Evolutionary conservation across 352 stramenopile species (phyloP).

Genomic region (Globisporangium okanoganense): DNA sequence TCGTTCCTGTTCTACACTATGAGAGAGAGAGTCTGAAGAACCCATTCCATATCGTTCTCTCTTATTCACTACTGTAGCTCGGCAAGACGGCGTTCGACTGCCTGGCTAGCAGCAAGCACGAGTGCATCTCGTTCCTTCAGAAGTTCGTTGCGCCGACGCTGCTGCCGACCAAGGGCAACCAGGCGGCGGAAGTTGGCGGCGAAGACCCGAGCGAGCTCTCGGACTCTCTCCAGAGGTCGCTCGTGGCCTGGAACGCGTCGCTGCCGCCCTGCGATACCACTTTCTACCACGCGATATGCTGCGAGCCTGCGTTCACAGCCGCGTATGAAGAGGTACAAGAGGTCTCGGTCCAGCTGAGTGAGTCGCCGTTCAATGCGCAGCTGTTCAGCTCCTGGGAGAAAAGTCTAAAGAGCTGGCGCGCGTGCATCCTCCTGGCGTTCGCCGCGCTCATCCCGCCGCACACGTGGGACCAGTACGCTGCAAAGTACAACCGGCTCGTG

Average conservation of each 20-base stretch:
- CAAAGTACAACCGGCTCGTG: conserved; percentile 46
- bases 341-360: conserved; percentile 38
- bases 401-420: conserved; percentile 52
- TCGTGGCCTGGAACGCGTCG: conserved; percentile 64
- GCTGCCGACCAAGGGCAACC: not conserved
- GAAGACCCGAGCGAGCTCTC: conserved; percentile 64
- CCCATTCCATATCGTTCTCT: no score
- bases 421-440: conserved; percentile 66
- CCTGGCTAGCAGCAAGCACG: conserved; percentile 47
- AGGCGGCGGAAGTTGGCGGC: conserved; percentile 37
- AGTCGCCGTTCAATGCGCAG: conserved; percentile 26
- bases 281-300: conserved; percentile 78
- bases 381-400: conserved; percentile 48
- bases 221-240: conserved; percentile 30
- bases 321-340: conserved; percentile 66
- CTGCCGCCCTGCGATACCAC: conserved; percentile 69
- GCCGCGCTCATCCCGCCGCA: conserved; percentile 57
- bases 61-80: conserved; percentile 34
- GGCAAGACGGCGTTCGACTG: conserved; percentile 64
- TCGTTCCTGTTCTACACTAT: not conserved
- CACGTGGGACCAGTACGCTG: conserved; percentile 62
- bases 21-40: no score
- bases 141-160: conserved; percentile 40
- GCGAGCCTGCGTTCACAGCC: conserved; percentile 57
- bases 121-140: conserved; percentile 56